Percentiles rank a stretch among this genome's conserved stretches.
These are phyloP conservation scores for Fusarium beomiforme DNA, from an alignment of 2,329 filamentous ascomycete genomes.

Conservation along the genomic window DNA sequence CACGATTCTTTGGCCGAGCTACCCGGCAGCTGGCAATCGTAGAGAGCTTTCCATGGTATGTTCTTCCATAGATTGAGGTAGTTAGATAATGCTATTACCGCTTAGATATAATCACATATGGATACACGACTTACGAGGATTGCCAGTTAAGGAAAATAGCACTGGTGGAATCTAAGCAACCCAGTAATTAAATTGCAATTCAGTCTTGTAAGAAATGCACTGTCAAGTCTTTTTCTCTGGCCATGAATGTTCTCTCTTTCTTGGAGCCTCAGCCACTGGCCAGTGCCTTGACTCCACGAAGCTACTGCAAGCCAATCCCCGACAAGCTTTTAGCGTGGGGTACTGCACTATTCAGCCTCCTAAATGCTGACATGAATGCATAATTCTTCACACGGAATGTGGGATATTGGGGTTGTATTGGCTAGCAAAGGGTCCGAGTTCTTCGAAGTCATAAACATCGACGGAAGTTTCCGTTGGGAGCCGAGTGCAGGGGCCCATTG, in stretches of 20 bases:
- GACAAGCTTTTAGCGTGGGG: neutral
- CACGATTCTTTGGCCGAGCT: rapidly evolving
- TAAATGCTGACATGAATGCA: neutral
- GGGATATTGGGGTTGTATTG: neutral
- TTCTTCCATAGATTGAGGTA: too few relatives aligned
- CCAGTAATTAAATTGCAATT: rapidly evolving
- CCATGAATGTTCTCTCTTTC: neutral
- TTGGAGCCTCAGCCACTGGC: neutral
- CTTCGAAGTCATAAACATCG: neutral
- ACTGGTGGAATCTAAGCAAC: too few relatives aligned
- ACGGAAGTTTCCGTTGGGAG: neutral
- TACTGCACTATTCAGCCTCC: neutral
- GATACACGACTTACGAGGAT: too few relatives aligned
- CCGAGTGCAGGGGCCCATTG: neutral
- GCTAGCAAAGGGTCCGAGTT: neutral
- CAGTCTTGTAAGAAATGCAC: too few relatives aligned
- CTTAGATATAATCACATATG: too few relatives aligned
- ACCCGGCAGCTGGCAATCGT: neutral
- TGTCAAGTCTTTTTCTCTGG: neutral
- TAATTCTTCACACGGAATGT: neutral
- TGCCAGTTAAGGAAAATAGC: too few relatives aligned
- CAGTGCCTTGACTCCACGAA: neutral
- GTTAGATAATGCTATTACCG: too few relatives aligned
- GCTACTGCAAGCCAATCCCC: neutral
- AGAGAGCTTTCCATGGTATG: rapidly evolving